Evolutionary conservation across 371 early-diverging fungal species (phyloP), one percentile per base, ranked within the genome.

Genomic region (Mucor plumbeus): DNA sequence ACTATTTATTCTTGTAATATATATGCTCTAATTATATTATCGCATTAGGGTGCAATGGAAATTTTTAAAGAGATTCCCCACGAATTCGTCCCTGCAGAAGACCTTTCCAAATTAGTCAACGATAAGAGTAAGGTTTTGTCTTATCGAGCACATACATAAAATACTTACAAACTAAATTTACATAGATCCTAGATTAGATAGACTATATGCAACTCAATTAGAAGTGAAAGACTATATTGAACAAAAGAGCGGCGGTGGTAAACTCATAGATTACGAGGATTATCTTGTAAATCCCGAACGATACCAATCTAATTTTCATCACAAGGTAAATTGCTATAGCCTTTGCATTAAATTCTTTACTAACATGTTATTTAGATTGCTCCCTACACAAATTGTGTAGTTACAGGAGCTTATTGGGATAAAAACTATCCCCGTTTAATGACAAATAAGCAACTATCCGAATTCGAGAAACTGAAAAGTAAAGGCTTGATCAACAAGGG

Each of bases 351-450:
- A 47, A 6, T 4, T 57, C n/a, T 5, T n/a, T 34, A 36, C 13
- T 64, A 11, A 41, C 35, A 5, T 19, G 15, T 7, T 48, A 15
- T 8, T 1, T 15, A 91, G 83, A 90, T 97, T 72, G 97, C 97
- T 1, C 99, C 99, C 0, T 94, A 93, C 72, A 88, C 94, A 15
- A 87, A 92, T 33, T 82, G 94, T 76, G 81, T 98, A n/a, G 83
- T 96, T 58, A 98, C 97, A 62, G 99, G 98, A 14, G 94, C 94
- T 50, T 99, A 95, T 77, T 99, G 99, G 99, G 93, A 95, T 68
- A 65, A 81, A 13, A 78, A 86, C 48, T 96, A 83, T 75, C 99
- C 99, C n/a, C 89, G 97, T 14, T 80, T 98, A 57, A 68, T 99
- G 74, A 95, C 95, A 17, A 92, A 85, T 19, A 82, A 86, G 48